phyloP scores from a whole-genome alignment of 2,329 filamentous ascomycete species.

The Neoarthrinium moseri region DNA sequence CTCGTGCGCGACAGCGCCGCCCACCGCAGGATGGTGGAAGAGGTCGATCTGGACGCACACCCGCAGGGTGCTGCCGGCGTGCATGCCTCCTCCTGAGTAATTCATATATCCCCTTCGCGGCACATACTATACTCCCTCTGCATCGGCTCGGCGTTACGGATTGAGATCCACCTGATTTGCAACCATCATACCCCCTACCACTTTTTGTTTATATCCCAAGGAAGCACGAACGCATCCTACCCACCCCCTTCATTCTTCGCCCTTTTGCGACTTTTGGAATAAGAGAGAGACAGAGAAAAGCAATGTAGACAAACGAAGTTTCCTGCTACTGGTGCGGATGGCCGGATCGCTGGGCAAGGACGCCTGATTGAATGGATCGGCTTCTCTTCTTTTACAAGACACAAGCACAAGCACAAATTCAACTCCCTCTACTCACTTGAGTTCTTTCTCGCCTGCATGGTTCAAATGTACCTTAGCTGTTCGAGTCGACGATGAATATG shows the following conservation, averaged over 20 bases:
- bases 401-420: too few relatives aligned
- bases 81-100: slow-evolving; percentile 3
- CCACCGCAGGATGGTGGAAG: slow-evolving; percentile 49
- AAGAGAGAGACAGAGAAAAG: background rate
- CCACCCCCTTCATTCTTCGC: background rate
- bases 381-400: too few relatives aligned
- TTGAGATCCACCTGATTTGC: background rate
- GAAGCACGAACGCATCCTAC: too few relatives aligned
- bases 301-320: background rate
- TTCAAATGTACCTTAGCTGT: background rate
- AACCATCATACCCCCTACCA: slow-evolving; percentile 2
- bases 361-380: too few relatives aligned
- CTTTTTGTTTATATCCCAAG: slow-evolving; percentile 1
- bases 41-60: slow-evolving; percentile 54
- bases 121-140: background rate
- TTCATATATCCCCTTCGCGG: background rate
- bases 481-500: background rate
- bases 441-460: background rate
- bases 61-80: slow-evolving; percentile 30
- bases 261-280: background rate
- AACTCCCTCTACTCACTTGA: slow-evolving; percentile 2
- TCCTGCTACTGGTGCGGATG: background rate
- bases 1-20: slow-evolving; percentile 66
- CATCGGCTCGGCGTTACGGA: slow-evolving; percentile 5
- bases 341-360: background rate